Percentiles rank a stretch among this genome's conserved stretches.
These are phyloP conservation scores for Fusarium anthophilum DNA, from an alignment of 2,329 filamentous ascomycete genomes.

Conservation along the genomic window DNA sequence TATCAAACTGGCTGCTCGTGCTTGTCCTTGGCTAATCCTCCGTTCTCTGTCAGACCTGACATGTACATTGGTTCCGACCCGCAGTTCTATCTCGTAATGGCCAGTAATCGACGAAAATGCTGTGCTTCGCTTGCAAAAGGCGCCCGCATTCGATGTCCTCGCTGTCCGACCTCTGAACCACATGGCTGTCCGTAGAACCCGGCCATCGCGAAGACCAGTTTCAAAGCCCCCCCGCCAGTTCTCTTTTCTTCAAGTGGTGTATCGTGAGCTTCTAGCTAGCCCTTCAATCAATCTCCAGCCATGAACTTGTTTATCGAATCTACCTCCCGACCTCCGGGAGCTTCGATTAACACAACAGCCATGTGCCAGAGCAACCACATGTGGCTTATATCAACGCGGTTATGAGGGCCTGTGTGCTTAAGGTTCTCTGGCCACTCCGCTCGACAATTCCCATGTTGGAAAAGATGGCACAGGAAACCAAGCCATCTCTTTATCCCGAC, in stretches of 20 bases:
- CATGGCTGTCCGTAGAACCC: slow-evolving; percentile 27
- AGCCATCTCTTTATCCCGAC: slow-evolving; percentile 14
- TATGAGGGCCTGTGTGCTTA: slow-evolving; percentile 1
- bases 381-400: slow-evolving; percentile 21
- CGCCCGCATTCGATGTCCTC: slow-evolving; percentile 15
- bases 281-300: slow-evolving; percentile 1
- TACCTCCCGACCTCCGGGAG: slow-evolving; percentile 4
- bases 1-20: slow-evolving; percentile 8
- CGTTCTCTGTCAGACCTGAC: slow-evolving; percentile 11
- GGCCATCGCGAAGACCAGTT: slow-evolving; percentile 20
- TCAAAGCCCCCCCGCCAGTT: background rate
- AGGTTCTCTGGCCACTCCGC: slow-evolving; percentile 16
- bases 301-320: slow-evolving; percentile 6
- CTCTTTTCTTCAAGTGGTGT: background rate
- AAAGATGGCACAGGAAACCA: slow-evolving; percentile 9
- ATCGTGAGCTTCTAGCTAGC: slow-evolving; percentile 4
- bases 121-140: slow-evolving; percentile 14
- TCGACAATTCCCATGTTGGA: slow-evolving; percentile 21
- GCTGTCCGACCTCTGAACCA: slow-evolving; percentile 12
- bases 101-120: slow-evolving; percentile 28
- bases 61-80: slow-evolving; percentile 30
- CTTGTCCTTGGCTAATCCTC: slow-evolving; percentile 22
- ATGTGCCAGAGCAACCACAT: slow-evolving; percentile 23
- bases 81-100: slow-evolving; percentile 24
- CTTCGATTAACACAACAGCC: slow-evolving; percentile 13